Evolutionary conservation across 495 filamentous ascomycete species (phyloP).

Genomic region (Penicillium argentinense): DNA sequence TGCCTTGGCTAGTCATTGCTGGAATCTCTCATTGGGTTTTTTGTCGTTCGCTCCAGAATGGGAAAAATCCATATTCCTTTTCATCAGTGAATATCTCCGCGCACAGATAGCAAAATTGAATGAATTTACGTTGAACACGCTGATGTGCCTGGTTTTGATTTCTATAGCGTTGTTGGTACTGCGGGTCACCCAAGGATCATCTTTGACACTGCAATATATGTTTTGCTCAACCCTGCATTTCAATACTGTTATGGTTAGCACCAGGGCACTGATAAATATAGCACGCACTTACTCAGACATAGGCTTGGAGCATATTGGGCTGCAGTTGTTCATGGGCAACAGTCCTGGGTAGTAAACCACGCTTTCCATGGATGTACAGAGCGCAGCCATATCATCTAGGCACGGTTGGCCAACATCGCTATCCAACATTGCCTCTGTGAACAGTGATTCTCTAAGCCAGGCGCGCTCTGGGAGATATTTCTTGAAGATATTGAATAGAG

Average conservation of each 20-base stretch:
- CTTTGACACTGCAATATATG: constrained; percentile 24
- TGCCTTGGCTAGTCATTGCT: constrained; percentile 12
- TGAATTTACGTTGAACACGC: constrained; percentile 11
- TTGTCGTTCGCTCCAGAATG: constrained; percentile 14
- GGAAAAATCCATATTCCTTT: constrained; percentile 10
- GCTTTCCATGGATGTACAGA: constrained; percentile 16
- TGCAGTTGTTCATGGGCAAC: constrained; percentile 7
- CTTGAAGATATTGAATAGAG: constrained; percentile 16
- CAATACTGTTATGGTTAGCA: constrained; percentile 10
- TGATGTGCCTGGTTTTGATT: constrained; percentile 23
- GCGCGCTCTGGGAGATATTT: constrained; percentile 19
- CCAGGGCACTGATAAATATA: background rate
- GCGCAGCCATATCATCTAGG: constrained; percentile 15
- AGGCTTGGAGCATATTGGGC: constrained; percentile 8
- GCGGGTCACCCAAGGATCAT: constrained; percentile 13
- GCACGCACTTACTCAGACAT: constrained; percentile 8
- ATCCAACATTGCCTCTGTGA: constrained; percentile 15
- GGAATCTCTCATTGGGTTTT: constrained; percentile 11
- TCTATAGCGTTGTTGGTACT: constrained; percentile 22
- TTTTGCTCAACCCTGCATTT: constrained; percentile 13
- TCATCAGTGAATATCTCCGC: constrained; percentile 6
- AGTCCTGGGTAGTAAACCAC: constrained; percentile 17
- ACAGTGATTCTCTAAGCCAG: constrained; percentile 12
- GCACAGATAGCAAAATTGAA: constrained; percentile 23
- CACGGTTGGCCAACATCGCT: constrained; percentile 16